Conservation (phyloP, 106 monocot genomes). For the Phalaenopsis equestris region DNA sequence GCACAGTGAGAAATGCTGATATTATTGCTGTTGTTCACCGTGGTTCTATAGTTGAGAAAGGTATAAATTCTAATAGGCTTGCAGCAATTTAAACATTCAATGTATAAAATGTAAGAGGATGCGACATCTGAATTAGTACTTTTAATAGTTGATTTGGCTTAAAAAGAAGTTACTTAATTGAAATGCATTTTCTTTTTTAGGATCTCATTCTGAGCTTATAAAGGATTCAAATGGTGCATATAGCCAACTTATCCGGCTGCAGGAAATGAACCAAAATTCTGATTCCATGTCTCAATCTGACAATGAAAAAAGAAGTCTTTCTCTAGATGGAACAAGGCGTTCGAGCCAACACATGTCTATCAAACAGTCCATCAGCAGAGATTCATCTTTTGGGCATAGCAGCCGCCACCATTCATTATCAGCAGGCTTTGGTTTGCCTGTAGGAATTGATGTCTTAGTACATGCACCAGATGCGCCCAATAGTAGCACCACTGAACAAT, state of each 20-base stretch:
- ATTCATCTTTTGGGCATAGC: slow-evolving; percentile 17
- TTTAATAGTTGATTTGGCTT: too few relatives aligned
- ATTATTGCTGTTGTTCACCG: slow-evolving; percentile 25
- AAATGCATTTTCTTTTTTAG: slow-evolving; percentile 5
- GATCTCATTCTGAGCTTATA: slow-evolving; percentile 15
- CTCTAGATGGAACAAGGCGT: not conserved
- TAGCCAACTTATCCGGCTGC: slow-evolving; percentile 17
- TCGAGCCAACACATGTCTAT: slow-evolving; percentile 5
- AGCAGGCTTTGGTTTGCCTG: not conserved
- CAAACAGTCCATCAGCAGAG: slow-evolving; percentile 14
- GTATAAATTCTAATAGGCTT: not conserved
- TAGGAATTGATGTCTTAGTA: slow-evolving; percentile 9
- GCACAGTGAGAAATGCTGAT: slow-evolving; percentile 25
- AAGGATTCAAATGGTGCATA: slow-evolving; percentile 25
- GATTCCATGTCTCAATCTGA: not conserved
- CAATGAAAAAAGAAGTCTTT: not conserved
- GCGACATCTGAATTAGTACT: too few relatives aligned
- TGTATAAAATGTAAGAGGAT: not conserved
- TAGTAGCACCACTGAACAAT: not conserved
- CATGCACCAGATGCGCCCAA: not conserved
- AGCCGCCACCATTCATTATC: slow-evolving; percentile 13
- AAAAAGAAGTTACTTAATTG: too few relatives aligned
- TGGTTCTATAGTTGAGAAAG: slow-evolving; percentile 27
- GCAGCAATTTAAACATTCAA: not conserved
- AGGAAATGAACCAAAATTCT: slow-evolving; percentile 11